Base-by-base conservation (phyloP, 352 stramenopile species). In the Pythium rishiriense region DNA sequence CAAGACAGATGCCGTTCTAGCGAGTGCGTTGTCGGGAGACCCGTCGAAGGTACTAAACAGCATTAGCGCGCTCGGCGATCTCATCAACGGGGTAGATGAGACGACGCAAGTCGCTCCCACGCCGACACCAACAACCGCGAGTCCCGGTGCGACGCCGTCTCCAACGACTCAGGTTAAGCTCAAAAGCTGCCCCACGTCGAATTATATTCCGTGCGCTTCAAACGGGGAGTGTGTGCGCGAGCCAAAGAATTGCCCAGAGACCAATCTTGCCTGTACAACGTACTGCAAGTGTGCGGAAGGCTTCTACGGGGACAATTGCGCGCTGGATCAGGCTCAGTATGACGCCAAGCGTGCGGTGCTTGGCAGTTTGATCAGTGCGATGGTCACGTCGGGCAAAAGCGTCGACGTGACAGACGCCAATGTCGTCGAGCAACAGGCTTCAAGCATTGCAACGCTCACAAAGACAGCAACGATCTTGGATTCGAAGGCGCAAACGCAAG, bases 281-380 rank as follows among this genome's bases (percentile, higher is more conserved):
- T 83, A 74, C 22, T 91, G 83, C 59, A 69, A 62, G 12, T 91
- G 83, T 35, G 61, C 28, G 1, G 66, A 64, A 1, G 76, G 72
- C 0, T 88, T 78, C 52, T 91, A 84, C 43, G 80, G 79, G 0
- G 79, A 85, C 42, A 85, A 85, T n/a, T 90, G 83, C 33, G 77
- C 63, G 0, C 56, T 88, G 62, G 66, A 78, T n/a, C 55, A 87
- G 33, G 68, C 65, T 4, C 72, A 82, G 26, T 90, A 78, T 41
- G 58, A 83, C 8, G 69, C 71, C 10, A 89, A 91, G 58, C 78
- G 76, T 41, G 65, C 77, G 5, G 74, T 64, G 2, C 61, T 91
- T 0, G 70, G 72, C 5, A 87, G 67, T 58, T 60, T 91, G 39
- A 77, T 90, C 24, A 75, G 56, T 19, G 81, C 83, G 0, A 89